phyloP scores from a whole-genome alignment of 2,329 filamentous ascomycete genomes.

The Diaporthe longicolla region DNA sequence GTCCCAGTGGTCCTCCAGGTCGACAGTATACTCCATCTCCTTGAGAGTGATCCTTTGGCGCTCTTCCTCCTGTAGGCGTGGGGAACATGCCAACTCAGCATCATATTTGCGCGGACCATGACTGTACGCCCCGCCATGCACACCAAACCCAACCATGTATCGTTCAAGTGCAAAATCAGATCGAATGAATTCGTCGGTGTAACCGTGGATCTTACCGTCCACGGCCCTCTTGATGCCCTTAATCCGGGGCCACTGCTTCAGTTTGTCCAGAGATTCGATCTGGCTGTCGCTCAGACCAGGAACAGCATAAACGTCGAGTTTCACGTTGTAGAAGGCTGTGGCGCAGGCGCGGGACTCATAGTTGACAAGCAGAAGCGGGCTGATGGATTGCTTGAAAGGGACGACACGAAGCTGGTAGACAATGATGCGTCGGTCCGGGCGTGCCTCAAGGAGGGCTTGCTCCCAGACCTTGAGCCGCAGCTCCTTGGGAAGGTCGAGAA shows the following conservation, averaged over 20 bases:
- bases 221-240: not conserved
- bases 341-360: conserved; percentile 17
- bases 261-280: not conserved
- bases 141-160: no score
- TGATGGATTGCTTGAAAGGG: conserved; percentile 6
- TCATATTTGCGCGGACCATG: no score
- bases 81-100: no score
- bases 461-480: conserved; percentile 25
- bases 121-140: no score
- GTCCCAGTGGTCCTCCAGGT: not conserved
- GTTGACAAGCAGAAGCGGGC: conserved; percentile 13
- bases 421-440: conserved; percentile 6
- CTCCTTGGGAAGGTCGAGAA: not conserved
- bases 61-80: no score
- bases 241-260: not conserved
- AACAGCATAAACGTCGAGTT: conserved; percentile 18
- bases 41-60: rapidly evolving
- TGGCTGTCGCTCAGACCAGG: not conserved
- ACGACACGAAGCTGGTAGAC: not conserved
- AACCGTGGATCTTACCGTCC: not conserved
- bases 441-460: not conserved
- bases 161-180: no score
- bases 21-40: not conserved
- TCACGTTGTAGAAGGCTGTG: conserved; percentile 17
- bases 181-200: not conserved